Evolutionary conservation across 1,284 basidiomycete species (phyloP).

Genomic region (Trichosporon sp.): DNA sequence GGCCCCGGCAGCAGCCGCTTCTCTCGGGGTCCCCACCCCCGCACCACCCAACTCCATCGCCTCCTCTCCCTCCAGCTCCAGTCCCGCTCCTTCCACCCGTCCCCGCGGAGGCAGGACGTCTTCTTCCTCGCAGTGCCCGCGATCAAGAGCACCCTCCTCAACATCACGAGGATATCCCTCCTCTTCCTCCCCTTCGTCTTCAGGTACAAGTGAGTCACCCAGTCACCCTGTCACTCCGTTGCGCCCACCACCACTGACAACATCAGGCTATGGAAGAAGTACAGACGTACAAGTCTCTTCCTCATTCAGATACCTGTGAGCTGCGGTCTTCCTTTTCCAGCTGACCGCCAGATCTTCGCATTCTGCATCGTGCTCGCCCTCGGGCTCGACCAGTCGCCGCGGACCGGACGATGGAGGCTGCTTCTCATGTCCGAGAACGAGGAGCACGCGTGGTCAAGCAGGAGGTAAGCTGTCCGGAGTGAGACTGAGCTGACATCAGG

Average conservation of each 20-base stretch:
- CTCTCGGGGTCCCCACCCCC: not conserved
- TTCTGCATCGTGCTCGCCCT: conserved; percentile 53
- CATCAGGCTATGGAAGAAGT: conserved; percentile 48
- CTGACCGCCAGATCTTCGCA: conserved; percentile 48
- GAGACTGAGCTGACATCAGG: conserved; percentile 26
- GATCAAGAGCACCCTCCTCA: conserved; percentile 49
- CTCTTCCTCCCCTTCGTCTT: conserved; percentile 54
- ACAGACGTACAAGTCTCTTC: conserved; percentile 46
- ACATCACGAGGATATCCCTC: conserved; percentile 49
- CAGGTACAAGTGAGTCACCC: conserved; percentile 46
- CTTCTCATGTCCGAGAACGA: conserved; percentile 54
- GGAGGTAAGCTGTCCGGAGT: conserved; percentile 40
- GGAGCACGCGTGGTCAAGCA: conserved; percentile 53
- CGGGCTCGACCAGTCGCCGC: conserved; percentile 52
- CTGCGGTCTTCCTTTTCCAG: not conserved
- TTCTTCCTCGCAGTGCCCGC: conserved; percentile 54
- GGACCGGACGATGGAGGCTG: conserved; percentile 54
- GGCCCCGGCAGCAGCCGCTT: not conserved
- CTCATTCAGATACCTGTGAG: conserved; percentile 52
- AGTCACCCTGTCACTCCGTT: not conserved
- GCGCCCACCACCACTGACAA: conserved; percentile 5
- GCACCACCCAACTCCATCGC: not conserved
- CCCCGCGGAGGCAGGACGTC: conserved; percentile 45
- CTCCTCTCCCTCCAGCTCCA: not conserved
- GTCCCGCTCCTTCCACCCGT: conserved; percentile 38